Percentiles rank a stretch among this genome's conserved stretches.
phyloP scores from a whole-genome alignment of 192 early-diverging fungal genomes.

The Umbelopsis sp. region DNA sequence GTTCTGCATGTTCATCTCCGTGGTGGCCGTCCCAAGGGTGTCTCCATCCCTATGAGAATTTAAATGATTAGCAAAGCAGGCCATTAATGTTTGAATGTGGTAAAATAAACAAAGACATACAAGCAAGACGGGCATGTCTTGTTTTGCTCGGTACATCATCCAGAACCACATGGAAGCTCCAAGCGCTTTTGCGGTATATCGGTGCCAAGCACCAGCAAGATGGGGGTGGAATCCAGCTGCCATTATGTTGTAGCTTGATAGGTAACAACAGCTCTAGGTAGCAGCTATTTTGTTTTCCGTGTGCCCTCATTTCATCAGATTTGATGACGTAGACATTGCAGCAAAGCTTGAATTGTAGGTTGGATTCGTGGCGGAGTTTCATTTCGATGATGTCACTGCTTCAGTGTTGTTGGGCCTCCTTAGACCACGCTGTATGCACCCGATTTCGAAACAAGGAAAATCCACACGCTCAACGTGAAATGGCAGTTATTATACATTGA shows the following conservation, averaged over 20 bases:
- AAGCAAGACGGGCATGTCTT: constrained; percentile 69
- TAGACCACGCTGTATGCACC: too few relatives aligned
- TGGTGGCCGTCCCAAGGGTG: constrained; percentile 74
- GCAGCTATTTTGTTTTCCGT: neutral
- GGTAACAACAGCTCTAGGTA: neutral
- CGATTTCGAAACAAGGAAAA: too few relatives aligned
- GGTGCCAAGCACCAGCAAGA: constrained; percentile 51
- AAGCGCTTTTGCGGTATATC: constrained; percentile 60
- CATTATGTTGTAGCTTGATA: constrained; percentile 39
- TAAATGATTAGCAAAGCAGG: neutral
- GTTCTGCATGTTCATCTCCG: constrained; percentile 49
- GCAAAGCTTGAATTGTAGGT: neutral
- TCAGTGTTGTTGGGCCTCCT: too few relatives aligned
- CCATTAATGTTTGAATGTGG: neutral
- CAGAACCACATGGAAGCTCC: constrained; percentile 82
- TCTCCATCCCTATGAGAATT: constrained; percentile 53
- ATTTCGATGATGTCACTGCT: too few relatives aligned
- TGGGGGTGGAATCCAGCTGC: constrained; percentile 56
- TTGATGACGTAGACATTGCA: neutral
- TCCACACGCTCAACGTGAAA: too few relatives aligned
- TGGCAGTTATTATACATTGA: too few relatives aligned
- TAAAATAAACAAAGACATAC: constrained; percentile 43
- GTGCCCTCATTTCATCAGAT: neutral
- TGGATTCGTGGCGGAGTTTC: neutral
- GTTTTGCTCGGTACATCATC: constrained; percentile 83